These are phyloP conservation scores for Fusarium continuum DNA, from an alignment of 2,329 filamentous ascomycete genomes.

Conservation along the genomic window DNA sequence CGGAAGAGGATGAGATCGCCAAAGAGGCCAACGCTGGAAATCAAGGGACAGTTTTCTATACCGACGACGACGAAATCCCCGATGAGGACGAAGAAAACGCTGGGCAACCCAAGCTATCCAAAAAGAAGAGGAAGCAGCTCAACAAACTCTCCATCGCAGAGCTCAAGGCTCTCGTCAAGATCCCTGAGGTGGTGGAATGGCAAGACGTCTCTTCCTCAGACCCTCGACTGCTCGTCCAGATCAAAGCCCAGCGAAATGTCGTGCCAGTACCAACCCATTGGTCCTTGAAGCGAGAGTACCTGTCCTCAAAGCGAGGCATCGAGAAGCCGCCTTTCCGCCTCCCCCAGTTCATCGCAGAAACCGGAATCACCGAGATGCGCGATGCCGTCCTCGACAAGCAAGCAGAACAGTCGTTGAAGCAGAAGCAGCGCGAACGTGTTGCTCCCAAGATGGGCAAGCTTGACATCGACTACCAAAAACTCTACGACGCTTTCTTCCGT, in stretches of 20 bases:
- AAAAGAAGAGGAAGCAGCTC: constrained; percentile 92
- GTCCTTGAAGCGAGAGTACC: constrained; percentile 95
- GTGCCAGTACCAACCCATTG: constrained; percentile 94
- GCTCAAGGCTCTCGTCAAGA: constrained; percentile 88
- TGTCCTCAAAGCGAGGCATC: constrained; percentile 95
- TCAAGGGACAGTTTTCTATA: constrained; percentile 85
- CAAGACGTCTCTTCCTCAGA: constrained; percentile 93
- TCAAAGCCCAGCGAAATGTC: constrained; percentile 94
- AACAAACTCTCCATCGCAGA: constrained; percentile 95
- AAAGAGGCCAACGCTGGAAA: constrained; percentile 75
- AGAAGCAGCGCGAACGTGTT: constrained; percentile 94
- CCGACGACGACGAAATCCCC: constrained; percentile 86
- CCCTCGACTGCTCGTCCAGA: constrained; percentile 87
- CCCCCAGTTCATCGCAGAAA: constrained; percentile 96
- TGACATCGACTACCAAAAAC: constrained; percentile 97
- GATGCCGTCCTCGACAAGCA: constrained; percentile 97
- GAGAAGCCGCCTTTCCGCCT: constrained; percentile 94
- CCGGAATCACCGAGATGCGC: constrained; percentile 97
- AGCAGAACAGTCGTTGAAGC: constrained; percentile 88
- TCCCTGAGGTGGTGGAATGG: constrained; percentile 97
- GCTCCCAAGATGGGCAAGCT: constrained; percentile 96
- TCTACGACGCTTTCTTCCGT: constrained; percentile 98
- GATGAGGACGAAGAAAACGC: constrained; percentile 80
- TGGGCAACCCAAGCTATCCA: constrained; percentile 78
- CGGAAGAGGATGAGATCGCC: constrained; percentile 69